phyloP scores from a whole-genome alignment of 495 filamentous ascomycete genomes.

The Talaromyces stipitatus region DNA sequence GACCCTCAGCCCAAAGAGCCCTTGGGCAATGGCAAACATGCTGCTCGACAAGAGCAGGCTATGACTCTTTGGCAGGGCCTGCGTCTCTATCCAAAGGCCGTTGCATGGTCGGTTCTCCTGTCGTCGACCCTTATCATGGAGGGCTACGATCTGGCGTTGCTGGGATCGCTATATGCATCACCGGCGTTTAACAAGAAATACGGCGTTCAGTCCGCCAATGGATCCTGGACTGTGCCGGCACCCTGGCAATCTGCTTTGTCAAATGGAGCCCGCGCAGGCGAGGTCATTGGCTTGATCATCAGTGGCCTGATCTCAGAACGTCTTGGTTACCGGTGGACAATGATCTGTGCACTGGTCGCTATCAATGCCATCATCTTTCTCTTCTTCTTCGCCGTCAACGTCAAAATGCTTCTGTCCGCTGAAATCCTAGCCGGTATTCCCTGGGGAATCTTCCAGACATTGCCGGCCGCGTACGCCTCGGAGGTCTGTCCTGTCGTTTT shows the following conservation, averaged over 20 bases:
- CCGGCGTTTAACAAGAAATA: constrained; percentile 30
- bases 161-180: constrained; percentile 29
- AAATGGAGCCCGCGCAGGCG: constrained; percentile 50
- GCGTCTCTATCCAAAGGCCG: constrained; percentile 38
- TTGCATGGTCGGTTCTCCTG: constrained; percentile 37
- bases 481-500: constrained; percentile 57
- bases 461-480: constrained; percentile 61
- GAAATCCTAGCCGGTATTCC: constrained; percentile 66
- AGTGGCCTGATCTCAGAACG: constrained; percentile 59
- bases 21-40: constrained; percentile 7
- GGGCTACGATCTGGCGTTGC: constrained; percentile 38
- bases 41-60: constrained; percentile 16
- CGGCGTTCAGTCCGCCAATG: constrained; percentile 20
- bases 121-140: constrained; percentile 43
- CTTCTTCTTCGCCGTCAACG: constrained; percentile 58
- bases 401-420: constrained; percentile 53
- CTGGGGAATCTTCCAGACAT: constrained; percentile 69
- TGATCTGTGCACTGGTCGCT: constrained; percentile 48
- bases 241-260: constrained; percentile 63
- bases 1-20: neutral
- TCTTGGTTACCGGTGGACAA: constrained; percentile 56
- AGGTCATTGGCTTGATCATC: constrained; percentile 60
- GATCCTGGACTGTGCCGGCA: constrained; percentile 33
- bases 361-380: constrained; percentile 55
- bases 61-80: constrained; percentile 22